Evolutionary conservation across 106 monocot species (phyloP), one percentile per base, ranked within the genome.

Genomic region (Dendrobium officinale): DNA sequence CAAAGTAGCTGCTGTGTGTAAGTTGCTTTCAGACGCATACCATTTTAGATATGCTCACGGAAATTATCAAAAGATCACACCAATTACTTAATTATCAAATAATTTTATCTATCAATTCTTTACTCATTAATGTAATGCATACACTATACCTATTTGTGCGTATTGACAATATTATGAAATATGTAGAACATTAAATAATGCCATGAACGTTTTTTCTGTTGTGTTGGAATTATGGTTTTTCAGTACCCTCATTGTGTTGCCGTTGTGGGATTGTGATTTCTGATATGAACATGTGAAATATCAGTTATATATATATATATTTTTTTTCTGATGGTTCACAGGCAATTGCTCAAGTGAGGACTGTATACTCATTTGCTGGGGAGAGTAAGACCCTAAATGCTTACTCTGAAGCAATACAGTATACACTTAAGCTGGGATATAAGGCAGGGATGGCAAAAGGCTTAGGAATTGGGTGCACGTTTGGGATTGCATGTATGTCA

Each of bases 401-500:
- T n/a, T 99, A 93, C 82, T 95, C 95, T n/a, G 99, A 99, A 84
- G 92, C 93, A 75, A 93, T 99, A 77, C 94, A 99, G 56, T 89
- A 90, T 55, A 94, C 95, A 2, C 81, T 99, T 67, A 95, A 93
- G 77, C 90, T 99, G 47, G 99, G 99, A 9, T 95, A 94, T 79
- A 99, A 99, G 77, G 90, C 93, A 55, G 99, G 99, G 42, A 92
- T 99, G 95, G 99, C 99, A n/a, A 99, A 99, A 86, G 99, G 99
- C 42, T 78, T 95, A 8, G 99, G 95, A 4, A 99, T 99, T 79
- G 99, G 99, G 27, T 99, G 95, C 82, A 95, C 93, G 22, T 95
- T 95, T 85, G 93, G 95, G 29, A 95, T 99, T 83, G 94, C 99
- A 67, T 99, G 93, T 82, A 94, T 94, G 93, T 93, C 93, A 43